These are phyloP conservation scores for Aspergillus ellipticus DNA, from an alignment of 495 filamentous ascomycete genomes.

Conservation along the genomic window DNA sequence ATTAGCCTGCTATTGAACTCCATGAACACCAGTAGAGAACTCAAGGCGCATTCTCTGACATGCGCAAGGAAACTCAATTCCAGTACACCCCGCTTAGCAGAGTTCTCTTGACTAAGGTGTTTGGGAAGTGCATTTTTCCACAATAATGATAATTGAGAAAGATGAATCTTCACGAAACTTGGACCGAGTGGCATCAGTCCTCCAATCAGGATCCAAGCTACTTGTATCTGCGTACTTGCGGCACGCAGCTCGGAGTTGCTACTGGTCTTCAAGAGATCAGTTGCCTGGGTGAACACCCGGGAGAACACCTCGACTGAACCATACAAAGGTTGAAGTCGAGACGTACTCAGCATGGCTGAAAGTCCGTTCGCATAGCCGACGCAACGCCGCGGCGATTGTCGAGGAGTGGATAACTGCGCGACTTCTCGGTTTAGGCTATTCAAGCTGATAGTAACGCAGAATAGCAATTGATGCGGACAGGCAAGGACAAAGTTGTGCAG, in stretches of 20 bases:
- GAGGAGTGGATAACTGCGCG: slow-evolving; percentile 65
- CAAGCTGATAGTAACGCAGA: slow-evolving; percentile 92
- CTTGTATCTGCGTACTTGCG: slow-evolving; percentile 91
- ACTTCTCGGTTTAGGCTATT: slow-evolving; percentile 91
- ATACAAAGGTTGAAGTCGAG: slow-evolving; percentile 81
- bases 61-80: slow-evolving; percentile 93
- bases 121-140: slow-evolving; percentile 98
- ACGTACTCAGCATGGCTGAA: slow-evolving; percentile 86
- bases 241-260: slow-evolving; percentile 86
- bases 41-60: slow-evolving; percentile 90
- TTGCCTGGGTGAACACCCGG: slow-evolving; percentile 84
- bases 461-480: slow-evolving; percentile 85
- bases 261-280: slow-evolving; percentile 87
- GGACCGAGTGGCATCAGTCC: slow-evolving; percentile 95
- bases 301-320: slow-evolving; percentile 95
- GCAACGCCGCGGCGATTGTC: slow-evolving; percentile 79
- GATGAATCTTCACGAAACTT: slow-evolving; percentile 98
- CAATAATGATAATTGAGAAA: slow-evolving; percentile 89
- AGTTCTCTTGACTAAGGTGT: slow-evolving; percentile 86
- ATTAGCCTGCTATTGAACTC: slow-evolving; percentile 90
- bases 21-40: slow-evolving; percentile 86
- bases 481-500: slow-evolving; percentile 83
- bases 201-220: slow-evolving; percentile 96
- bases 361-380: slow-evolving; percentile 92
- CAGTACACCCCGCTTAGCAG: slow-evolving; percentile 70